Base-by-base conservation (phyloP, 306 rosid genomes). In the Glycine latifolia region DNA sequence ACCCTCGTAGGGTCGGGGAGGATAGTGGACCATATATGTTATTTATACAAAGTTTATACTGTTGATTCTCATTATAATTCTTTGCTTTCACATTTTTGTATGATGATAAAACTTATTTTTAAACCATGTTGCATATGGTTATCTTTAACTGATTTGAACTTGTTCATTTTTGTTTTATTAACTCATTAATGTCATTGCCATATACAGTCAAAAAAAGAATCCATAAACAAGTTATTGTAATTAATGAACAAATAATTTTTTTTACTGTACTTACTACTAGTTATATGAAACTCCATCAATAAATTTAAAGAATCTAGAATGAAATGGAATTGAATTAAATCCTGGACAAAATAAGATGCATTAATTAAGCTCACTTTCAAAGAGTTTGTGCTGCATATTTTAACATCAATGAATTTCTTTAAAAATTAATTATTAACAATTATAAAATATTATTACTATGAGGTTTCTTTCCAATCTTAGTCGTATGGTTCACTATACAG, bases 161-260 rank as follows among this genome's bases (percentile, higher is more conserved):
- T 41, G 71, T 84, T 79, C 43, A 48, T 26, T 44, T 55, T 53
- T 65, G 11, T 67, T 60, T 79, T 75, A 79, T 49, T 26, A 59
- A 44, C 60, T 79, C 31, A 2, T 55, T 72, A 26, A 26, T 26
- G 72, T 55, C 26, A 60, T 44, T 76, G 52, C 35, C 43, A 47
- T 12, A 4, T 49, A 62, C 8, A 68, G 77, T 55, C 65, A 4
- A 48, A 6, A 0, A 79, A 44, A 10, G 13, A 52, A 47, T 67
- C 59, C 73, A 44, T 56, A 46, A 73, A 13, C 62, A 56, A 37
- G 63, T 55, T 26, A 48, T 66, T 46, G 47, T 72, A 5, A 63
- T 73, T 0, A 5, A 73, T 72, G 33, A 44, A 46, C 49, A 53
- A 78, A 78, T 44, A 43, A 37, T 55, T 54, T 78, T 26, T 26